Base-by-base conservation (phyloP, 1,139 yeast species). In the Pichia norvegensis region DNA sequence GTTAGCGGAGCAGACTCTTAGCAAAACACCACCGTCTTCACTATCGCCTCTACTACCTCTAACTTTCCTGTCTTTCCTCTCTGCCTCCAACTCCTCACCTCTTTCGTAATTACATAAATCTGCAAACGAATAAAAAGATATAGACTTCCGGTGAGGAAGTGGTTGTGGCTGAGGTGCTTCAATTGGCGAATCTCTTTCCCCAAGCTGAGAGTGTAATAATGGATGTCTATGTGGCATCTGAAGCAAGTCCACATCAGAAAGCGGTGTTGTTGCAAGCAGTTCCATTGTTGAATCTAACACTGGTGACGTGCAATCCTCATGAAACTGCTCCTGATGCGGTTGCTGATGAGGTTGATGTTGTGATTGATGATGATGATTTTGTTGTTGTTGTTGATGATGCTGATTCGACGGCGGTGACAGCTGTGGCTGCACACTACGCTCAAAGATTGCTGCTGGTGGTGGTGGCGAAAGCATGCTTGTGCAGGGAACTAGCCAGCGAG, bases 281-380 rank as follows among this genome's bases (percentile, higher is more conserved):
- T 63, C 66, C 14, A 60, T 59, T 1, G 66, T 59, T 7, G 66
- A 62, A 40, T 63, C 67, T 21, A 63, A 45, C 2, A 58, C 54
- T 6, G 66, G 65, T 4, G 63, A 59, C 1, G 64, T 60, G 40
- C 46, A 60, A 42, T 60, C 52, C 45, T 61, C 66, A 4, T 29
- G 33, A 7, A 13, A 14, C 33, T 13, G 33, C 5, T 4, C 13
- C 33, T 29, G 33, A 4, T 7, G 33, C 33, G 8, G 33, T 13
- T 8, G 33, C 33, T 29, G 29, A 7, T 8, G 29, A 7, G 29
- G 29, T 25, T 11, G 29, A 8, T 25, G 29, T 25, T 8, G 29
- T 8, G 29, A 7, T 25, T 8, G 29, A 8, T 25, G 29, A 8
- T 11, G 29, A 7, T 25, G 29, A 8, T 25, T 25, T 25, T 11